A percentile compares a stretch with the other conserved stretches of the same genome.
phyloP scores from a whole-genome alignment of 2,329 filamentous ascomycete genomes.

The Hirsutella thompsonii region DNA sequence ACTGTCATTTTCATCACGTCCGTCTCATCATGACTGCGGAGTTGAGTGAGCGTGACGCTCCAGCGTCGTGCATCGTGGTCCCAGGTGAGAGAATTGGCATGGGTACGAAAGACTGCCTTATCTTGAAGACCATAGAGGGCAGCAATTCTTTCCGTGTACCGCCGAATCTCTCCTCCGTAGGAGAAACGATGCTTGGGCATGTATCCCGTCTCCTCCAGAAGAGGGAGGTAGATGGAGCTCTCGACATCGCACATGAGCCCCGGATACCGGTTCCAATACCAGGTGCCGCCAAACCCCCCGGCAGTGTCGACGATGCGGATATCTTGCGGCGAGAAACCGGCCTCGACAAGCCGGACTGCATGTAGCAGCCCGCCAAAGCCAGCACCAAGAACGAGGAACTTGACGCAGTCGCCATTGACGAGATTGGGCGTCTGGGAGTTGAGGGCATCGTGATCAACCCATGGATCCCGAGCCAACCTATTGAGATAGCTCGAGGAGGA shows the following conservation, averaged over 20 bases:
- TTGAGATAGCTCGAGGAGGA: slow-evolving; percentile 7
- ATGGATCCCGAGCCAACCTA: slow-evolving; percentile 19
- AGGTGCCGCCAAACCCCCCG: slow-evolving; percentile 34
- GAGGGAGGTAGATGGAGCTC: slow-evolving; percentile 44
- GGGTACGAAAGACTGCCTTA: slow-evolving; percentile 26
- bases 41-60: slow-evolving; percentile 10
- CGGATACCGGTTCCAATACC: slow-evolving; percentile 39
- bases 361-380: slow-evolving; percentile 21
- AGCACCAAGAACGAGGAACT: slow-evolving; percentile 18
- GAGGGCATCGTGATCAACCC: slow-evolving; percentile 18
- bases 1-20: slow-evolving; percentile 14
- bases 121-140: slow-evolving; percentile 25
- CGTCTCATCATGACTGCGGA: slow-evolving; percentile 10
- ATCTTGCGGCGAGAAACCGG: slow-evolving; percentile 14
- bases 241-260: slow-evolving; percentile 45
- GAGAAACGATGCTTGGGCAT: slow-evolving; percentile 39
- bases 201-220: slow-evolving; percentile 47
- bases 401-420: slow-evolving; percentile 11
- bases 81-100: slow-evolving; percentile 29
- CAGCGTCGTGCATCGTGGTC: slow-evolving; percentile 21
- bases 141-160: slow-evolving; percentile 28
- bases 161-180: slow-evolving; percentile 26
- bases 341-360: slow-evolving; percentile 13
- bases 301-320: slow-evolving; percentile 28
- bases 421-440: slow-evolving; percentile 12